Percentiles rank a stretch among this genome's conserved stretches.
These are phyloP conservation scores for Aphanomyces astaci DNA, from an alignment of 352 stramenopile species.

Conservation along the genomic window DNA sequence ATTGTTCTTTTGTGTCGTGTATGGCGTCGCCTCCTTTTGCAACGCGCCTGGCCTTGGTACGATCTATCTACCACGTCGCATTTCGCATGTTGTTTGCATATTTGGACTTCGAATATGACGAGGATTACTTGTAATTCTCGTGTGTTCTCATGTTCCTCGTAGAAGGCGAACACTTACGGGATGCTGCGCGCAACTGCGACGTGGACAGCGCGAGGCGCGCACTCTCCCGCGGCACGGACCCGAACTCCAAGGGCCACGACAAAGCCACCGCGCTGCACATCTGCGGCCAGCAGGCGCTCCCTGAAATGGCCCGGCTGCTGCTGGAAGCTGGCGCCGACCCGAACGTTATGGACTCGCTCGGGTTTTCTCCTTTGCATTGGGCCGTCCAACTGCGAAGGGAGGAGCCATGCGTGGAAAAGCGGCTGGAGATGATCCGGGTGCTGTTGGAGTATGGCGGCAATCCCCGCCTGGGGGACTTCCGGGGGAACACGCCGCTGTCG, in stretches of 20 bases:
- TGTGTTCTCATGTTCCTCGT: constrained; percentile 2
- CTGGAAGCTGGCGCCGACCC: constrained; percentile 55
- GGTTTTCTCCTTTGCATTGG: constrained; percentile 74
- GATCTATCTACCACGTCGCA: too few species aligned
- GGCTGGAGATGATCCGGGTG: constrained; percentile 62
- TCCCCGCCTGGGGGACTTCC: constrained; percentile 33
- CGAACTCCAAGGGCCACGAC: constrained; percentile 45
- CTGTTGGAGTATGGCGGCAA: constrained; percentile 55
- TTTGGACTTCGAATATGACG: too few species aligned
- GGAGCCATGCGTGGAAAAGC: constrained; percentile 50
- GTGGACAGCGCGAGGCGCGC: constrained; percentile 45
- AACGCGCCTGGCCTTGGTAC: constrained; percentile 61
- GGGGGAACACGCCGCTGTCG: constrained; percentile 44
- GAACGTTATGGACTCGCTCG: constrained; percentile 49
- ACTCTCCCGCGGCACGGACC: constrained; percentile 49
- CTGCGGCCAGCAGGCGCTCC: constrained; percentile 65
- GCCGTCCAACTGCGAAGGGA: constrained; percentile 73
- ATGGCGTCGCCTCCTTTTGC: constrained; percentile 56
- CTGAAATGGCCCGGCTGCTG: constrained; percentile 44
- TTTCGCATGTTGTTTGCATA: too few species aligned
- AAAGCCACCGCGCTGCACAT: constrained; percentile 69
- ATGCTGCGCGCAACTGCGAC: constrained; percentile 69
- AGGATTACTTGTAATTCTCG: too few species aligned
- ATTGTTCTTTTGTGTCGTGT: constrained; percentile 41
- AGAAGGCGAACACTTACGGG: constrained; percentile 71